phyloP scores from a whole-genome alignment of 768 basidiomycete genomes.

The Lepiota venenata region DNA sequence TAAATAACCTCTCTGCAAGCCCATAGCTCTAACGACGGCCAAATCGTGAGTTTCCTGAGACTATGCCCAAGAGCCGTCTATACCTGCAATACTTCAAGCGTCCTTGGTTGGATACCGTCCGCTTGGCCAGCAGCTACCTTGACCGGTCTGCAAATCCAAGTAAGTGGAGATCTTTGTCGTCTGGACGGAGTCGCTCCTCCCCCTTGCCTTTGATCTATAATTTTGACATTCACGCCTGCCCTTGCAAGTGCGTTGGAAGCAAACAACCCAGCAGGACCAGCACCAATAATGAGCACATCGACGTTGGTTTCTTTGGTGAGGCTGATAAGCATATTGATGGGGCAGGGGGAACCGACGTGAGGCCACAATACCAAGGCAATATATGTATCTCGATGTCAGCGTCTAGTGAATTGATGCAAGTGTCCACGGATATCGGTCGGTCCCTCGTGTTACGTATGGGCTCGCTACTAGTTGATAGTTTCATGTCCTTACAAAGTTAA shows the following conservation, averaged over 20 bases:
- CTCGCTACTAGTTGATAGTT: no score
- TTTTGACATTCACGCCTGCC: constrained; percentile 55
- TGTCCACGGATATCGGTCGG: no score
- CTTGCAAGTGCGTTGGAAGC: constrained; percentile 58
- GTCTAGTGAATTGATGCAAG: no score
- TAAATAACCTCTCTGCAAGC: constrained; percentile 59
- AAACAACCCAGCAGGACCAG: constrained; percentile 64
- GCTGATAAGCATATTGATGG: constrained; percentile 5
- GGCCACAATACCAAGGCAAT: no score
- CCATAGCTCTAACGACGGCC: constrained; percentile 61
- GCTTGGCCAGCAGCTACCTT: constrained; percentile 54
- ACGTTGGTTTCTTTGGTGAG: constrained; percentile 33
- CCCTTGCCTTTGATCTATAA: constrained; percentile 54
- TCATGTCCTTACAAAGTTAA: no score
- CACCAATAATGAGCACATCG: constrained; percentile 62
- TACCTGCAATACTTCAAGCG: constrained; percentile 53
- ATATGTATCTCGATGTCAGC: no score
- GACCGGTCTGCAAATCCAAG: constrained; percentile 31
- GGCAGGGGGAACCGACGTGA: background rate
- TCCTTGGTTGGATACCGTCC: constrained; percentile 57
- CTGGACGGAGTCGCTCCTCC: constrained; percentile 2
- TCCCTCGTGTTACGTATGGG: no score
- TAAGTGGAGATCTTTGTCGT: background rate
- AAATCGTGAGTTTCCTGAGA: background rate
- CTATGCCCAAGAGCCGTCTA: background rate